A percentile compares a stretch with the other conserved stretches of the same genome.
Conservation (phyloP, 2,329 filamentous ascomycete genomes). For the Trichoderma atrobrunneum region DNA sequence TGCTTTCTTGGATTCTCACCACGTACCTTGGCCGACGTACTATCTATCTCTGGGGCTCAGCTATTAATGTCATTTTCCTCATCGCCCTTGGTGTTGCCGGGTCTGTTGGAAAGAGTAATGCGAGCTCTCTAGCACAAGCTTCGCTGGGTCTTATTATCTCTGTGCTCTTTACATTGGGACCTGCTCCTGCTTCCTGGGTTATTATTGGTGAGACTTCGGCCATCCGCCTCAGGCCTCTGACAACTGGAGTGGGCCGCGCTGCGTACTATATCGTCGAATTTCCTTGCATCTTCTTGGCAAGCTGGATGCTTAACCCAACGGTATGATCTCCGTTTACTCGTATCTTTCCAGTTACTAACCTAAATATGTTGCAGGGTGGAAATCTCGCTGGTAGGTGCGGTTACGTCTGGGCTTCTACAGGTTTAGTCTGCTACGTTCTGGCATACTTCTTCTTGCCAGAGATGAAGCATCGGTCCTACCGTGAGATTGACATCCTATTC, state of each 20-base stretch:
- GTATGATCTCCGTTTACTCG: neutral
- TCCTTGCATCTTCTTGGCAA: conserved; percentile 1
- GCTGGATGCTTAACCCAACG: conserved; percentile 1
- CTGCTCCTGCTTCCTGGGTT: neutral
- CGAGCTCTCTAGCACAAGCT: neutral
- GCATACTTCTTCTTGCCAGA: conserved; percentile 5
- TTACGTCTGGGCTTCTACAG: neutral
- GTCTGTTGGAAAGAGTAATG: neutral
- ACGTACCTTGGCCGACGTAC: neutral
- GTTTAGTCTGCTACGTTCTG: neutral
- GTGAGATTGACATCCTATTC: neutral
- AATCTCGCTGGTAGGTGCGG: conserved; percentile 2
- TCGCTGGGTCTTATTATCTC: neutral
- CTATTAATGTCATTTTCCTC: neutral
- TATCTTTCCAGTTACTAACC: neutral
- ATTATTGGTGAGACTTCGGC: conserved; percentile 2
- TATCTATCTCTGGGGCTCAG: neutral
- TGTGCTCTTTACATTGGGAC: conserved; percentile 1
- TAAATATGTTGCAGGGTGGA: neutral
- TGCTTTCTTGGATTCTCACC: conserved; percentile 6
- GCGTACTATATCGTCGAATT: neutral
- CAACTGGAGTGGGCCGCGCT: conserved; percentile 4
- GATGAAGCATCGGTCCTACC: conserved; percentile 1
- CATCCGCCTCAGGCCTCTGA: conserved; percentile 2
- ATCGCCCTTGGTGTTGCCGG: neutral